Base-by-base conservation (phyloP, 2,329 filamentous ascomycete species). In the Dactylellina cionopaga region DNA sequence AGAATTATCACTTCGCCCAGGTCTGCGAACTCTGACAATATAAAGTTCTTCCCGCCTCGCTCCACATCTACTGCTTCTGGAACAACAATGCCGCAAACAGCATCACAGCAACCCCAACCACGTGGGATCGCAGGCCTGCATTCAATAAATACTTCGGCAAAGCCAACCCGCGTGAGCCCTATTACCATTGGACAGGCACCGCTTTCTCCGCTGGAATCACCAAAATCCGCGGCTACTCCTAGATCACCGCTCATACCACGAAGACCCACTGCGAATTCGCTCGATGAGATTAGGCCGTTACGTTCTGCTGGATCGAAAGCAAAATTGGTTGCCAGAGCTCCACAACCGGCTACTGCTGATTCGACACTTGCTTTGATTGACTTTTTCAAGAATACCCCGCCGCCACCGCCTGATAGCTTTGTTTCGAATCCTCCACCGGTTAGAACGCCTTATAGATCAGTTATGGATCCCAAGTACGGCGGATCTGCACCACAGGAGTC, bases 311-410 rank as follows among this genome's bases (percentile, higher is more conserved):
- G 44, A 11, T 66, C 68, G 15, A 66, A 33, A 17, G 39, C 52
- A 10, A 73, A 64, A 65, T 83, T 82, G 47, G 87, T 86, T 69
- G 84, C 90, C 49, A 86, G 90, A 80, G 88, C 94, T 66, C 90
- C 92, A 51, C 89, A 92, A 87, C 76, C 44, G 74, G 75, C 91
- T 85, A 83, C 82, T 65, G 84, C 84, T 55, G 87, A 87, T 54
- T 89, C 89, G 75, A 96, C 89, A 64, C 90, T 91, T 10, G 95
- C 97, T 72, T 83, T 99, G 66, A 96, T 97, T 75, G 93, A 98
- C 79, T 98, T 99, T 80, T 96, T 99, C 75, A 89, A 93, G 46
- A 84, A 83, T 43, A 84, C 85, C 24, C 86, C 86, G 74, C 90
- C 88, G 68, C 76, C 76, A 29, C 43, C 46, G 15, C 13, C 47